Conservation (phyloP, 2,329 filamentous ascomycete species). For the Hypoxylon sp. region DNA sequence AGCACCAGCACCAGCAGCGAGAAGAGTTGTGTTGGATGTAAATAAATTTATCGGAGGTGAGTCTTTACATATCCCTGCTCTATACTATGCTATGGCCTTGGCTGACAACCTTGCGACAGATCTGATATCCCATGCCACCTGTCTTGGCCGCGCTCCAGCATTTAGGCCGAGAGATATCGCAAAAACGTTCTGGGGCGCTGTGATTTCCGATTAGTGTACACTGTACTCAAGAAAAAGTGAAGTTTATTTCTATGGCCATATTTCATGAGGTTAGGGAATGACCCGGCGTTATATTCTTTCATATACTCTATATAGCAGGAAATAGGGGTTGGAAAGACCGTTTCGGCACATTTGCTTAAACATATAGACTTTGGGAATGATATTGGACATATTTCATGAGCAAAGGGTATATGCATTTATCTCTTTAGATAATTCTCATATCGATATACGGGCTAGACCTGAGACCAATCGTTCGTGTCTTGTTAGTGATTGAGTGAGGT, state of each 20-base stretch:
- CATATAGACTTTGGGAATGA: slow-evolving; percentile 2
- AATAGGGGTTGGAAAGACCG: not conserved
- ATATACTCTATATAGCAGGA: slow-evolving; percentile 7
- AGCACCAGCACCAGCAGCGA: slow-evolving; percentile 5
- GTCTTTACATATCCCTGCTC: not conserved
- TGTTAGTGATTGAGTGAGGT: not conserved
- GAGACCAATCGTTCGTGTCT: not conserved
- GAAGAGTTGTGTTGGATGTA: slow-evolving; percentile 40
- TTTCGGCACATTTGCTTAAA: not conserved
- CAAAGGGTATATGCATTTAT: slow-evolving; percentile 13
- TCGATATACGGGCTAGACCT: not conserved
- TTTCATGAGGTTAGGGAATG: not conserved
- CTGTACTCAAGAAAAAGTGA: slow-evolving; percentile 1
- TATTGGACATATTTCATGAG: not conserved
- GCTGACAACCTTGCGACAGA: slow-evolving; percentile 43
- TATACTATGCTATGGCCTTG: not conserved
- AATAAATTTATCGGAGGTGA: slow-evolving; percentile 39
- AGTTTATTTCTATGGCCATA: not conserved
- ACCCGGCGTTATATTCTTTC: slow-evolving; percentile 1
- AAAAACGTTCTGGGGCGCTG: slow-evolving; percentile 52
- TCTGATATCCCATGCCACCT: slow-evolving; percentile 47
- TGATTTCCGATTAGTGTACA: slow-evolving; percentile 31
- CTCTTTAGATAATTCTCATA: slow-evolving; percentile 1
- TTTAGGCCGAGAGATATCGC: slow-evolving; percentile 53
- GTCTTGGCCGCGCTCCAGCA: slow-evolving; percentile 52